A percentile compares a stretch with the other conserved stretches of the same genome.
phyloP scores from a whole-genome alignment of 2,329 filamentous ascomycete genomes.

The Aspergillus melleus region DNA sequence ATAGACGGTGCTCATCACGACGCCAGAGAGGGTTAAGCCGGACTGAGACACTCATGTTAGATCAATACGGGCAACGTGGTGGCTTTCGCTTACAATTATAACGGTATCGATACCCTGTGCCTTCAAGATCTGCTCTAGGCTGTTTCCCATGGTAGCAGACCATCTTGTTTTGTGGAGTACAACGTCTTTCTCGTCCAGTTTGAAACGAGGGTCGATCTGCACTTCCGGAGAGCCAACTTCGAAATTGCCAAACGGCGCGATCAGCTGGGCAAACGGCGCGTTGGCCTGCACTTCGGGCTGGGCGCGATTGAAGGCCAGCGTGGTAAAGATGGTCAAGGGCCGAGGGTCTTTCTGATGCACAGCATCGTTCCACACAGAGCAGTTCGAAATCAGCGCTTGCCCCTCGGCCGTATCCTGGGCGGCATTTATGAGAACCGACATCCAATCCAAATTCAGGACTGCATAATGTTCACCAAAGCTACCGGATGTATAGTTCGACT shows the following conservation, averaged over 20 bases:
- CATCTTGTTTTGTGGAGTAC: conserved; percentile 46
- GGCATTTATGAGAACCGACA: conserved; percentile 31
- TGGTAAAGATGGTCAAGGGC: conserved; percentile 42
- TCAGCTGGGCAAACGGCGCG: conserved; percentile 37
- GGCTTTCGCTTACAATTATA: conserved; percentile 29
- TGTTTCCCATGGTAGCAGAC: conserved; percentile 44
- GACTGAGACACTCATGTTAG: conserved; percentile 26
- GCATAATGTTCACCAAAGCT: conserved; percentile 40
- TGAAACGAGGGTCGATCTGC: conserved; percentile 36
- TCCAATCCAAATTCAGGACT: conserved; percentile 45
- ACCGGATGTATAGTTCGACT: neutral
- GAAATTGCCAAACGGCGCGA: conserved; percentile 29
- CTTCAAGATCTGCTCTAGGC: conserved; percentile 42
- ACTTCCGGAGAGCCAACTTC: conserved; percentile 26
- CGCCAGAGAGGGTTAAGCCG: conserved; percentile 44
- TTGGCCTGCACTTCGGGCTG: conserved; percentile 37
- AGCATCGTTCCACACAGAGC: conserved; percentile 40
- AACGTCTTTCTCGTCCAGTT: conserved; percentile 29
- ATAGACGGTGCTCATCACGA: conserved; percentile 46
- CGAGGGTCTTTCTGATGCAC: conserved; percentile 36
- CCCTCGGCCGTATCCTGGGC: conserved; percentile 36
- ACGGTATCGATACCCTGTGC: conserved; percentile 45
- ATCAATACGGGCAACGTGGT: neutral
- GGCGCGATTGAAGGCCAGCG: conserved; percentile 37
- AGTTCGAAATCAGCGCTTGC: conserved; percentile 34